A percentile compares a stretch with the other conserved stretches of the same genome.
Conservation (phyloP, 2,329 filamentous ascomycete species). For the Juglanconis juglandina region DNA sequence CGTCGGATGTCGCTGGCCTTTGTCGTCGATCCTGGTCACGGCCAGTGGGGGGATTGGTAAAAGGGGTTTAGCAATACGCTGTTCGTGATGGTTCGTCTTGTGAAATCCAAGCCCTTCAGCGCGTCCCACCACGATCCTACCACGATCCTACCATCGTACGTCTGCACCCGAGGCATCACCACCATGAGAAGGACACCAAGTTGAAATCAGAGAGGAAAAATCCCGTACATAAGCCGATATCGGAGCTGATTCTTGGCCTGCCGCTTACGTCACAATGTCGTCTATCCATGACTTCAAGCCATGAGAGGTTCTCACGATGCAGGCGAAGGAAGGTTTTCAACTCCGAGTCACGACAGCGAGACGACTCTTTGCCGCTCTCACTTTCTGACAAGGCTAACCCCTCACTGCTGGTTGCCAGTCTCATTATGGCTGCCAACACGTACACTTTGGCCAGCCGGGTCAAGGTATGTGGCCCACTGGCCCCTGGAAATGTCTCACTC, state of each 20-base stretch:
- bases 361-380: too few species aligned
- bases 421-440: constrained; percentile 11
- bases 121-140: too few species aligned
- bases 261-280: constrained; percentile 13
- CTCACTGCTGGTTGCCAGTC: too few species aligned
- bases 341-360: not conserved
- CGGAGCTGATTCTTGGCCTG: not conserved
- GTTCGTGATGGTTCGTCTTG: not conserved
- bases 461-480: not conserved
- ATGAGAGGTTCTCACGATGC: not conserved
- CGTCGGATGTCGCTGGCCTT: not conserved
- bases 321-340: not conserved
- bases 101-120: not conserved
- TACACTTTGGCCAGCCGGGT: constrained; percentile 15
- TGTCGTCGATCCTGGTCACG: not conserved
- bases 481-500: constrained; percentile 10
- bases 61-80: not conserved
- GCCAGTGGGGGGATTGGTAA: not conserved
- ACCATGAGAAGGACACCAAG: too few species aligned
- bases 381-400: too few species aligned
- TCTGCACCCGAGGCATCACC: too few species aligned
- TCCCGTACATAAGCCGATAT: constrained; percentile 10
- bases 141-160: too few species aligned
- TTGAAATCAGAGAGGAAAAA: not conserved
- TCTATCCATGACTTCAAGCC: not conserved